These are phyloP conservation scores for Fonsecaea pugnacius DNA, from an alignment of 2,329 filamentous ascomycete species.

Conservation along the genomic window DNA sequence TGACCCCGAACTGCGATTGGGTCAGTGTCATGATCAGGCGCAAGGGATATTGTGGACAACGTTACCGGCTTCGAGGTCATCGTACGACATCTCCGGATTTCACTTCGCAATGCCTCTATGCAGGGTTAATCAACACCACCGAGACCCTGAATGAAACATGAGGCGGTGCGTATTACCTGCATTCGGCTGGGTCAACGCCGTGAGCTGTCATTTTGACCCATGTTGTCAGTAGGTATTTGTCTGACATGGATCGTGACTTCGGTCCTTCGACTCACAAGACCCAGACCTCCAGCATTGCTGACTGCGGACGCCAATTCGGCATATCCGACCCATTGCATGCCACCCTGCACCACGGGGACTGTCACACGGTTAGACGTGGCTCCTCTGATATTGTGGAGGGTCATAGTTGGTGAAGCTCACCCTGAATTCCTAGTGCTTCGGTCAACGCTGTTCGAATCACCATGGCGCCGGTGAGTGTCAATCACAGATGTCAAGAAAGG, in stretches of 20 bases:
- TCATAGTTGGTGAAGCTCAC: too few species aligned
- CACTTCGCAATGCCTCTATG: slow-evolving; percentile 79
- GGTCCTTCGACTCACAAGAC: slow-evolving; percentile 46
- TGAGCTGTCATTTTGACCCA: slow-evolving; percentile 42
- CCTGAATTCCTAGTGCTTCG: too few species aligned
- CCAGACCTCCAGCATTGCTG: slow-evolving; percentile 58
- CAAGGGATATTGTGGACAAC: too few species aligned
- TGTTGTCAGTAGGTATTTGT: slow-evolving; percentile 30
- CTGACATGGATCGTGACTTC: slow-evolving; percentile 11
- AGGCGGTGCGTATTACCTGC: slow-evolving; percentile 50
- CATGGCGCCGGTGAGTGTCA: too few species aligned
- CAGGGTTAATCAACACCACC: too few species aligned
- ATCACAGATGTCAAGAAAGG: too few species aligned
- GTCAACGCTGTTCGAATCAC: too few species aligned
- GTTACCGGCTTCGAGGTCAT: slow-evolving; percentile 59
- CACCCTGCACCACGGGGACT: slow-evolving; percentile 57
- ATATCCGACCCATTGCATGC: slow-evolving; percentile 62
- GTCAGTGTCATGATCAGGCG: too few species aligned
- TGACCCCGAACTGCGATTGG: slow-evolving; percentile 72
- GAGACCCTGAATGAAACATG: too few species aligned
- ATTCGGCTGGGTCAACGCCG: slow-evolving; percentile 80
- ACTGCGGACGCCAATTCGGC: slow-evolving; percentile 57
- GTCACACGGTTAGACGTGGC: slow-evolving; percentile 1
- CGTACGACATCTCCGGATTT: slow-evolving; percentile 83
- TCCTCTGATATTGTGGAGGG: too few species aligned